Evolutionary conservation across 1,139 yeast genomes (phyloP), one percentile per base, ranked within the genome.

Genomic region (Saccharomyces hybrid): DNA sequence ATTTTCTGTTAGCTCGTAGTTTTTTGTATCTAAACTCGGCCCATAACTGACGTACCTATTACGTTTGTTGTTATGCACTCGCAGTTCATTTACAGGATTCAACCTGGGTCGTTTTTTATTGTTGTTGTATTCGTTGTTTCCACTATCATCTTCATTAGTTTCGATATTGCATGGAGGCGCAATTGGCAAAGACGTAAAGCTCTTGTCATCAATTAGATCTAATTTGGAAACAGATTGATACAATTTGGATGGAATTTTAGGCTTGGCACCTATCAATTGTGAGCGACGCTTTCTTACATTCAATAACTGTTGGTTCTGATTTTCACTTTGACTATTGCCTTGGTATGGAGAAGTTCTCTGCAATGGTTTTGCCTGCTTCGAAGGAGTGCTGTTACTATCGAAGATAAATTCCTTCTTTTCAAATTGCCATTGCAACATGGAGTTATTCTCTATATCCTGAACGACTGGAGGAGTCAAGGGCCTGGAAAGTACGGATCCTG

Each of bases 301-400:
- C n/a, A 57, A 14, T 13, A 58, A 54, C 51, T 55, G 54, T 32
- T 52, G 55, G 38, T 32, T 55, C 34, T 32, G 51, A 32, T 32
- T 32, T 44, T 31, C 46, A 44, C 31, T 52, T 34, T 38, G 49
- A 31, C 34, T 52, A 50, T 28, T 25, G 25, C n/a, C 11, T 38
- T 38, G 25, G 19, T 16, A 38, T 9, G 44, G 44, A 25, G 44
- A 38, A 9, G 13, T 16, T 14, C 52, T 25, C 47, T 49, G 29
- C 47, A 14, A 11, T 6, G 31, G 31, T 25, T 25, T 26, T 26
- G 13, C 54, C 50, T 62, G 25, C 19, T 38, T 63, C 23, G 67
- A 58, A 1, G 70, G 70, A 16, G 70, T 66, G 49, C 68, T 64
- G 52, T 65, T 66, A 49, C 68, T 62, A 16, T 64, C 58, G 50